These are phyloP conservation scores for Auriscalpium microsporum DNA, from an alignment of 768 basidiomycete genomes.

Conservation along the genomic window DNA sequence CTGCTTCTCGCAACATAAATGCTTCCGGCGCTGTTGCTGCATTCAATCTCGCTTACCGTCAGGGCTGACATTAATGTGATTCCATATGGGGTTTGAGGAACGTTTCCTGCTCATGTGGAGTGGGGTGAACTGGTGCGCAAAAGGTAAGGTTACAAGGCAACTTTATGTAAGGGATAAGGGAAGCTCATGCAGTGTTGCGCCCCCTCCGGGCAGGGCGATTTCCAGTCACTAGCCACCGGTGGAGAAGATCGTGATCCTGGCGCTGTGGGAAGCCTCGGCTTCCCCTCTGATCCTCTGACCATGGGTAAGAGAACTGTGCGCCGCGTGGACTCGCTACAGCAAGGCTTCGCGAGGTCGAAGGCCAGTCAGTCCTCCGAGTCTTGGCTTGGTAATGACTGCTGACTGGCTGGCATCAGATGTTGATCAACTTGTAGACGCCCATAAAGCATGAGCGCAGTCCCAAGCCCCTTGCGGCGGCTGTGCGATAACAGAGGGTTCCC, in stretches of 20 bases:
- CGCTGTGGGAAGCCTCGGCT: neutral
- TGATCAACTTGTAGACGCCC: neutral
- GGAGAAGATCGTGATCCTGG: neutral
- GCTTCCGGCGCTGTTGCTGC: no score
- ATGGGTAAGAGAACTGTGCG: neutral
- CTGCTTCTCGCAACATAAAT: neutral
- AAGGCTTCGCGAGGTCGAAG: no score
- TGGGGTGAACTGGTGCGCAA: neutral
- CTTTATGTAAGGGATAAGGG: neutral
- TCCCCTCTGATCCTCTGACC: neutral
- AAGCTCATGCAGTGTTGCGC: no score
- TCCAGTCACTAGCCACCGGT: no score
- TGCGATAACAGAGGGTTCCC: neutral
- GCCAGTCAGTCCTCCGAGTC: no score
- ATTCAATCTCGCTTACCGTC: neutral
- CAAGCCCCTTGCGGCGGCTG: neutral
- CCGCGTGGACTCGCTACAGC: neutral
- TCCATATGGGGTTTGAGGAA: neutral
- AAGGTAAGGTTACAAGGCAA: neutral
- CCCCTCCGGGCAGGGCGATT: no score
- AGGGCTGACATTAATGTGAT: neutral
- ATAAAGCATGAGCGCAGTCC: neutral
- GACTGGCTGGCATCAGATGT: neutral
- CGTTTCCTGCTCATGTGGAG: neutral
- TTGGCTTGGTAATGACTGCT: neutral